Evolutionary conservation across 2,329 filamentous ascomycete species (phyloP), one percentile per base, ranked within the genome.

Genomic region (Penicillium sp.): DNA sequence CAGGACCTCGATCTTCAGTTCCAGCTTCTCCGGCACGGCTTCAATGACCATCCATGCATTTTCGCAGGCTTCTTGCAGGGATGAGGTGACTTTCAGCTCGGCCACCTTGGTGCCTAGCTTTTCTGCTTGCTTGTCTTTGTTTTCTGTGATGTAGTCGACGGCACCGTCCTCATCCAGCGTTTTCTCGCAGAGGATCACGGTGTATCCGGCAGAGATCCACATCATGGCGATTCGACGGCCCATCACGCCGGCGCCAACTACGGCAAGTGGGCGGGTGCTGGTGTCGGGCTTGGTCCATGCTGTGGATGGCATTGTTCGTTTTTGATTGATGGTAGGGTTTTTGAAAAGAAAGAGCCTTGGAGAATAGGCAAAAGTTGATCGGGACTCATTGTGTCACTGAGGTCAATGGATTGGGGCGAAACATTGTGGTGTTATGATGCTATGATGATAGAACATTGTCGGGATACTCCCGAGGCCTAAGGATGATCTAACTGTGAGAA

Each of bases 221-320:
- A 65, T 65, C 59, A 59, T 65, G 16, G 34, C 40, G n/a, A 65
- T 54, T 22, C 62, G 54, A 9, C 62, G 61, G 49, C 61, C 62
- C 50, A 63, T 58, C 6, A 62, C 50, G 31, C 62, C 61, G 45
- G 50, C 51, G 47, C 62, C 61, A 40, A 63, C 50, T 3, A 65
- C 44, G 44, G 61, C 59, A n/a, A 65, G 55, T n/a, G 61, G 61
- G 24, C 62, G 58, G 18, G 44, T 55, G 18, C 32, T 58, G 39
- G 57, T 62, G 39, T 65, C 58, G 5, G 59, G 62, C 16, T 45
- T 55, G 22, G 44, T 57, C 62, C 60, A 64, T 3, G 59, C 43
- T 16, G 52, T 49, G 18, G 54, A 48, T n/a, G 55, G 45, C 59
- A 63, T 62, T 29, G 13, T 57, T 40, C n/a, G 39, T 45, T 24